Evolutionary conservation across 306 rosid genomes (phyloP), one percentile per base, ranked within the genome.

Genomic region (Oemleria cerasiformis): DNA sequence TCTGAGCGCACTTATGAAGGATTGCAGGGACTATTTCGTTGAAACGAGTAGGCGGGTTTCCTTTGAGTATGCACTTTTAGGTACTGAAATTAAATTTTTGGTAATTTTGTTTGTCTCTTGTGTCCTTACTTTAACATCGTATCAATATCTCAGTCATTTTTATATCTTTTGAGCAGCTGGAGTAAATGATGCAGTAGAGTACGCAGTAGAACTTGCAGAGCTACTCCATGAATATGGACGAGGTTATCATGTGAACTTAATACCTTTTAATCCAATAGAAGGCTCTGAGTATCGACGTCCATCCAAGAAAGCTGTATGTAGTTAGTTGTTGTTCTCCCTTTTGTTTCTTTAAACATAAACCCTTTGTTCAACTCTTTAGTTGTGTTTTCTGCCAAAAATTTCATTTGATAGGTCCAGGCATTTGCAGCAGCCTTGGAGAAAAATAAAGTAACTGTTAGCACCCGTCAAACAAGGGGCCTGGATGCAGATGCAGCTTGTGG

Each of bases 401-500:
- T 39, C 45, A 51, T 87, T 75, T 76, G 66, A 63, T 76, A 94
- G 98, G 86, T 88, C 42, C 75, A 68, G 73, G 91, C 97, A 63
- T 94, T 94, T 91, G 84, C 81, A 40, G 80, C 83, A 79, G 88
- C 98, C 70, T 67, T 94, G 77, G 92, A 91, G 68, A 81, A 92
- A 34, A 59, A 79, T 49, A 94, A 88, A 80, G 84, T 89, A 82
- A 85, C 96, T 11, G 92, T 84, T 40, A 94, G 91, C 17, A 71
- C 83, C 17, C 94, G 98, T 38, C 95, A 91, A 89, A 94, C 97
- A 41, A 84, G 98, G 82, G 98, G 98, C 62, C 61, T 91, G 73
- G 98, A 91, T 44, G 98, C 98, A 65, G 92, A 90, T 82, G 98
- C 98, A 42, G 98, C 98, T 62, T 94, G 98, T 79, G 98, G 98